Base-by-base conservation (phyloP, 441 rosid genomes). In the Eutrema salsugineum region DNA sequence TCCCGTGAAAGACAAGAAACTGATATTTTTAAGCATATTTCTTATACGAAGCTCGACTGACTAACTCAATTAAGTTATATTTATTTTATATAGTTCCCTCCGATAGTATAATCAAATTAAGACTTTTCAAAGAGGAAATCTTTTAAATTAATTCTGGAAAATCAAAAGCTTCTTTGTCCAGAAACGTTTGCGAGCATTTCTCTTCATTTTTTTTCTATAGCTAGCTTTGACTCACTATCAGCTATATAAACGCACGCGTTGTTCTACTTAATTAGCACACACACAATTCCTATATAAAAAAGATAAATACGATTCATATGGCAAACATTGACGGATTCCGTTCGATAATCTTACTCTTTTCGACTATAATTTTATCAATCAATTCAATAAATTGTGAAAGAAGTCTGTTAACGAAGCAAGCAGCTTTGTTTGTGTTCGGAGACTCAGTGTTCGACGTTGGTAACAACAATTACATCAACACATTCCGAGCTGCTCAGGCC, bases 391-490 rank as follows among this genome's bases (percentile, higher is more conserved):
- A 28, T 9, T 30, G 42, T 4, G 43, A 46, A 30, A 53, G 32
- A 6, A 47, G 3, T 6, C 17, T 64, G 2, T 1, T 65, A 39
- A 65, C 71, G 8, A 57, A 65, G 15, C 66, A 73, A 65, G 70
- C 74, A 8, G 72, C 77, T 38, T 70, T 88, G 68, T 85, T 87
- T 53, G 56, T 68, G 48, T 88, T 88, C 10, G 91, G 94, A 14
- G 91, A 87, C 80, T 87, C 90, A 1, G 66, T 68, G 64, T 56
- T 85, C 6, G 90, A 88, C 54, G 81, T 81, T 11, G 91, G 94
- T 60, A 88, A 88, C 83, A 87, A 87, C 73, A 87, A 85, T 36
- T 83, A 81, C 74, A 82, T 87, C 75, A 84, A 84, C 74, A 87
- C 94, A 57, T 78, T 80, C 4, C 66, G 81, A 50, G 78, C 80